Evolutionary conservation across 2,329 filamentous ascomycete genomes (phyloP), one percentile per base, ranked within the genome.

Genomic region (Bipolaris victoriae): DNA sequence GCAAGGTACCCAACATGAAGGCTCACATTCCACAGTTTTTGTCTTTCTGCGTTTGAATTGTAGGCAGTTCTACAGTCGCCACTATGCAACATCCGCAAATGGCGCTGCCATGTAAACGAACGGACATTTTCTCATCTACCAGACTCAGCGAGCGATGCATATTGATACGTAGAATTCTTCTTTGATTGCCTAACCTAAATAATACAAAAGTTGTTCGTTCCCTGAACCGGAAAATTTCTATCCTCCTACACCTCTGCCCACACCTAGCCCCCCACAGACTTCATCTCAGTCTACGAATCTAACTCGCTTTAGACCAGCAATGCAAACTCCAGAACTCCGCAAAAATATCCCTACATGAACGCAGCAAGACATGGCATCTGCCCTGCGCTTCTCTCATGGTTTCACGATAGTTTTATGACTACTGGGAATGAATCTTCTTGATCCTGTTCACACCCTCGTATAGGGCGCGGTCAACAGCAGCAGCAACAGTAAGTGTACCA

Each of bases 401-500:
- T 40, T 15, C 3, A 47, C 7, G 22, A 15, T 22, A 9, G 18
- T 24, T 24, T 35, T 24, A n/a, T 26, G 7, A 24, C 53, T 77
- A 88, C 65, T 78, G 82, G 45, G 83, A 81, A 73, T 89, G 91
- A 76, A 97, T 77, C 84, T 99, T 99, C 85, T 90, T 96, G 63
- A 98, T 82, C 73, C 90, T 86, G 56, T 88, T 86, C 2, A 86
- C 85, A 40, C 95, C 95, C 79, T 99, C 95, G 70, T 97, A 99
- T 60, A 98, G 78, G 48, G 90, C 91, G 55, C 96, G 86, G 75
- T 99, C 95, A 31, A 99, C 82, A 4, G 95, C 95, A 5, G 96
- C 95, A 10, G 95, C 95, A 16, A 99, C 95, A 0, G 95, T 99
- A 65, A 99, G 79, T 0, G 95, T 99, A 66, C 95, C 95, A 60